Base-by-base conservation (phyloP, 2,329 filamentous ascomycete genomes). In the Macrophomina pseudophaseolina region DNA sequence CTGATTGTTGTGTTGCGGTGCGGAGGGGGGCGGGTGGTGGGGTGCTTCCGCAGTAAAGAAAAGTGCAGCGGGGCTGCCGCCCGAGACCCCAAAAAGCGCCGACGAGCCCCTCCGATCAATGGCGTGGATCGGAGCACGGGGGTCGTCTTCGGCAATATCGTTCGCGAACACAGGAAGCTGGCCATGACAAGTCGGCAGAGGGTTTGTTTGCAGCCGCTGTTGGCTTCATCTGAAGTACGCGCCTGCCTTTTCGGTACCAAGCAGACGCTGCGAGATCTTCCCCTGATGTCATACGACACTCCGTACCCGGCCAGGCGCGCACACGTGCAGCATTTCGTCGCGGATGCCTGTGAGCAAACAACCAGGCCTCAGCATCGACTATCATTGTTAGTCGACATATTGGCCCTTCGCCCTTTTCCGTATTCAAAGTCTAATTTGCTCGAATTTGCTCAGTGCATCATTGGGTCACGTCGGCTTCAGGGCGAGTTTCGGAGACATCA, bases 51-150 rank as follows among this genome's bases (percentile, higher is more conserved):
- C 38, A 48, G 59, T 18, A 48, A 53, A 48, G 63, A 54, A 54
- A 65, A 49, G 14, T 32, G 59, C 51, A 44, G 64, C 46, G 64
- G 64, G 64, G 64, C 46, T 66, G 56, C 58, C 18, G 56, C n/a
- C 44, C 58, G 32, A 49, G 5, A 23, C 44, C 18, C n/a, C 23
- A 64, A 52, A 64, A 64, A 53, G 33, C 60, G 60, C 60, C 48
- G 60, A 53, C 33, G 38, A 32, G 33, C 60, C 38, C n/a, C 46
- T 46, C 40, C 54, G 54, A n/a, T 33, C 54, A 44, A 59, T 59
- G n/a, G 54, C 40, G 58, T 48, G 32, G 58, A 48, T 62, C 58
- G 58, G 44, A 62, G 58, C 58, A 49, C 32, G 5, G 44, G n/a
- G 16, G 58, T 33, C 40, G 40, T 18, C 40, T 48, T 60, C 56